Conservation (phyloP, 2,329 filamentous ascomycete genomes). For the Aspergillus aculeatus region DNA sequence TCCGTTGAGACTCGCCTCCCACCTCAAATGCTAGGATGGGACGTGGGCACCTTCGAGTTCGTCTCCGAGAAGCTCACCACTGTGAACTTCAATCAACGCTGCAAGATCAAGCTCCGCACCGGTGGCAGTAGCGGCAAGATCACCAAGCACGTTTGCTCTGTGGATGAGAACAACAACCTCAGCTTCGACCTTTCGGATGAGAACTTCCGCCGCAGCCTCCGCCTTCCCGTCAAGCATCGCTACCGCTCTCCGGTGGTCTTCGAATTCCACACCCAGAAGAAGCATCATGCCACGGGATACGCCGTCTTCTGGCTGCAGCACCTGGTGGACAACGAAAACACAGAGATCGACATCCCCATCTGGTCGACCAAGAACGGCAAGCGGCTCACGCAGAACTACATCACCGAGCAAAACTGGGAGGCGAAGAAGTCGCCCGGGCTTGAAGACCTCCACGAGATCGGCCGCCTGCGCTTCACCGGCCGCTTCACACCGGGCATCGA, state of each 20-base stretch:
- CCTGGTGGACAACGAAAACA: slow-evolving; percentile 74
- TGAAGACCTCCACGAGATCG: slow-evolving; percentile 73
- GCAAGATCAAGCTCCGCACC: slow-evolving; percentile 75
- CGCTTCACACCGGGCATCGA: slow-evolving; percentile 90
- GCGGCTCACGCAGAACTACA: slow-evolving; percentile 86
- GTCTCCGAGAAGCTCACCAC: slow-evolving; percentile 67
- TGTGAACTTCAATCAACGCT: slow-evolving; percentile 58
- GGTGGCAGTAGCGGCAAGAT: slow-evolving; percentile 78
- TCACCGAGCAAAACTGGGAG: slow-evolving; percentile 73
- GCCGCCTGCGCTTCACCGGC: slow-evolving; percentile 74
- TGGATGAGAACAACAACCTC: slow-evolving; percentile 57
- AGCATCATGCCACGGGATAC: slow-evolving; percentile 70
- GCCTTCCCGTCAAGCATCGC: slow-evolving; percentile 83
- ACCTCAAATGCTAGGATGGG: slow-evolving; percentile 85
- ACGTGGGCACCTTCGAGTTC: slow-evolving; percentile 93
- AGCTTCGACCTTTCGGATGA: slow-evolving; percentile 58
- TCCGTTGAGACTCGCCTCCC: slow-evolving; percentile 83
- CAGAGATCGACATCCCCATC: slow-evolving; percentile 80
- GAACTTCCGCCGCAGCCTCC: slow-evolving; percentile 56
- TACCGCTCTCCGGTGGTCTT: slow-evolving; percentile 89
- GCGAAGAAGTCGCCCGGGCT: slow-evolving; percentile 66
- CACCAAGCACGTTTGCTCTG: slow-evolving; percentile 60
- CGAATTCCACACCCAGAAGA: slow-evolving; percentile 71
- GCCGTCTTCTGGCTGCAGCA: slow-evolving; percentile 84
- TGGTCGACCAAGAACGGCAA: slow-evolving; percentile 76